These are phyloP conservation scores for Amphibolis antarctica DNA, from an alignment of 106 monocot genomes.

Conservation along the genomic window DNA sequence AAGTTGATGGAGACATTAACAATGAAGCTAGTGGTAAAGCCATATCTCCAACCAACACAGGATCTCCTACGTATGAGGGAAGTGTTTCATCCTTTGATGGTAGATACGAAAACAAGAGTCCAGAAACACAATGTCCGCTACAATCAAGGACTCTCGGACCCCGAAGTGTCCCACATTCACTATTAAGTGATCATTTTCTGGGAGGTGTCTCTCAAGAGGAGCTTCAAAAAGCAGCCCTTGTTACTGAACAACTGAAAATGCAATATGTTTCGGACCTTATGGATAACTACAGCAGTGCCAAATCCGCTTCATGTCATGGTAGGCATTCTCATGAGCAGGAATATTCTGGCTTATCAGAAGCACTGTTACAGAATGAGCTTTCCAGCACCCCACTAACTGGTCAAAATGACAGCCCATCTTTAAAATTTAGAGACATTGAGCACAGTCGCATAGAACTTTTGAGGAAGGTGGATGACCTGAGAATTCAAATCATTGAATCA, in stretches of 20 bases:
- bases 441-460: conserved; percentile 36
- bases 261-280: no score
- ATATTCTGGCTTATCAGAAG: conserved; percentile 3
- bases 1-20: background rate
- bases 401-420: background rate
- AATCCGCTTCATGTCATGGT: background rate
- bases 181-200: background rate
- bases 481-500: conserved; percentile 39
- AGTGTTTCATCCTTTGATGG: conserved; percentile 2
- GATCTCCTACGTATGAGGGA: conserved; percentile 3
- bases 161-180: background rate
- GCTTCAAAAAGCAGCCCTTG: no score
- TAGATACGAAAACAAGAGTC: background rate
- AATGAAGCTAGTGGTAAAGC: background rate
- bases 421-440: conserved; percentile 15
- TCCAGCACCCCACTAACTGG: background rate
- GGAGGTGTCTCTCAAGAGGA: background rate
- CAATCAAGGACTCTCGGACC: background rate
- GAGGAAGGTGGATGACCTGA: conserved; percentile 55
- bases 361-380: no score
- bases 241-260: no score
- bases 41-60: background rate
- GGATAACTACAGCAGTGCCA: background rate
- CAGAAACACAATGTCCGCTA: background rate
- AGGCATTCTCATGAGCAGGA: no score